A percentile compares a stretch with the other conserved stretches of the same genome.
phyloP scores from a whole-genome alignment of 1,284 basidiomycete species.

The Takashimella koratensis region DNA sequence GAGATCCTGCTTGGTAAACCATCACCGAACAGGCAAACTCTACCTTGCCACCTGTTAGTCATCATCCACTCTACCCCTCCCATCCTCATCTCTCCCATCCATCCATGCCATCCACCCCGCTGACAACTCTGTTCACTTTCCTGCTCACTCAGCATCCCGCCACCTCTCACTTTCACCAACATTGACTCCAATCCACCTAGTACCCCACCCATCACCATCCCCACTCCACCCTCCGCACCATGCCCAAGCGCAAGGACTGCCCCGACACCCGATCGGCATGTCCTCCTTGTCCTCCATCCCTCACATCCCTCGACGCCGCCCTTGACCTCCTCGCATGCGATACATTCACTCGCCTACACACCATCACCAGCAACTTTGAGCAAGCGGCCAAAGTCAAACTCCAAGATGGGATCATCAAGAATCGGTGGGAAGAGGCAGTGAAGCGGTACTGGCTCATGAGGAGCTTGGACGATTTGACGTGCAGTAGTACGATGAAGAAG shows the following conservation, averaged over 20 bases:
- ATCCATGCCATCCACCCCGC: too few relatives aligned
- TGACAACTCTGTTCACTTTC: too few relatives aligned
- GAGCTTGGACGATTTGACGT: slow-evolving; percentile 41
- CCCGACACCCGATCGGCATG: slow-evolving; percentile 14
- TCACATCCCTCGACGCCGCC: slow-evolving; percentile 41
- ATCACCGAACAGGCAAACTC: too few relatives aligned
- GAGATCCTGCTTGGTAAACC: too few relatives aligned
- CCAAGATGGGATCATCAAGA: slow-evolving; percentile 33
- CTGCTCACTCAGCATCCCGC: too few relatives aligned
- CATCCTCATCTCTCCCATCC: not conserved
- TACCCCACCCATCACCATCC: not conserved
- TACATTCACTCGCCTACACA: slow-evolving; percentile 34
- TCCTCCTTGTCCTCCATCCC: slow-evolving; percentile 10
- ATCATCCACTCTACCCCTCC: not conserved
- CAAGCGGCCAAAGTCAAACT: slow-evolving; percentile 35
- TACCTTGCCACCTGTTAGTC: too few relatives aligned
- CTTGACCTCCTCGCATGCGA: slow-evolving; percentile 43
- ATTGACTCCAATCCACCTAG: too few relatives aligned
- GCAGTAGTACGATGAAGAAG: slow-evolving; percentile 20
- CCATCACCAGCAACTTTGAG: slow-evolving; percentile 37
- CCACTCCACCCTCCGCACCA: not conserved
- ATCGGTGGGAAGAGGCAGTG: slow-evolving; percentile 43
- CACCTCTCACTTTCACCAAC: too few relatives aligned
- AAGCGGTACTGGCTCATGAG: slow-evolving; percentile 45
- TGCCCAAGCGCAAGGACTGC: slow-evolving; percentile 19